Base-by-base conservation (phyloP, 306 rosid species). In the Quercus wislizeni region DNA sequence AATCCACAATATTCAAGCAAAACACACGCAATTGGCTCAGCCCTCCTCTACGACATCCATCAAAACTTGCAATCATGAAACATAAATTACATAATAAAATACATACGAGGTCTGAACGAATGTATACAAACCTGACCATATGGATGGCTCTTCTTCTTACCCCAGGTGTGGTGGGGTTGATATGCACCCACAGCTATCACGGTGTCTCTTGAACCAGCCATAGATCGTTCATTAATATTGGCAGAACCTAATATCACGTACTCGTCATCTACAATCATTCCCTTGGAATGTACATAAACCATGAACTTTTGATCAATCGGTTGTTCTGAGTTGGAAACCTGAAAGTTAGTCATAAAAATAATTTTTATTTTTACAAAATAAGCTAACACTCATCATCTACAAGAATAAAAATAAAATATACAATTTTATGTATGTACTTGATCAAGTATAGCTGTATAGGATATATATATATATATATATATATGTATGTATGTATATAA, bases 141-240 rank as follows among this genome's bases (percentile, higher is more conserved):
- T 23, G 98, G 98, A 86, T 88, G 92, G 25, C 80, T 83, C 67
- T 80, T 82, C 87, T 82, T 93, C 87, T 79, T 81, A 17, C 83
- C 86, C 95, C 97, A 87, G 18, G 97, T 89, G 76, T 89, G 78
- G 63, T 58, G 86, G 35, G 91, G 93, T 80, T 93, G 97, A 80
- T 90, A 90, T 38, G 92, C 92, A 19, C 98, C 98, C 98, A 91
- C 89, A 78, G 97, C 98, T 79, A 91, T 93, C 90, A 91, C 98
- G 2, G 97, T 93, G 80, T 93, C 98, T 85, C 98, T 90, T 70
- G 97, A 93, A 71, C 98, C 97, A 1, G 90, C 93, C 93, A 93
- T 23, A 55, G 98, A 93, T 78, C 96, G 88, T 83, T 93, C 92
- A 78, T 92, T 93, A 77, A 93, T 90, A 76, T 93, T 93, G 52